Evolutionary conservation across 768 basidiomycete species (phyloP), one percentile per base, ranked within the genome.

Genomic region (Lyophyllum semitale): DNA sequence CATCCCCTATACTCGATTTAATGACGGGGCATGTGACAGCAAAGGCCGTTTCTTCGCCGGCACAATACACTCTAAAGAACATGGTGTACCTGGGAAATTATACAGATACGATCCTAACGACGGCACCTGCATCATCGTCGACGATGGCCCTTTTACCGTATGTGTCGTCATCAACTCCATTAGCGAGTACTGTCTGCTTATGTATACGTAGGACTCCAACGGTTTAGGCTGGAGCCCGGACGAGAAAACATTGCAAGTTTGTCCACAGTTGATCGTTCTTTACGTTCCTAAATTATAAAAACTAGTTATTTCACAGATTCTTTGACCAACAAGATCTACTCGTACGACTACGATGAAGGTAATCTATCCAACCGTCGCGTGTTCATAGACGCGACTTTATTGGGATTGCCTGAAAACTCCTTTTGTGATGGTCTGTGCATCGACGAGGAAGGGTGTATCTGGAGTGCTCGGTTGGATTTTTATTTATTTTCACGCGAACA

Each of bases 281-380:
- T 26, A 53, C 18, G 8, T 48, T 47, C 41, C 48, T 45, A 32
- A 59, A 43, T 38, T 44, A 57, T 47, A 43, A 46, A 40, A 42
- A n/a, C 59, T 12, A 88, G 87, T 67, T 88, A 87, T 70, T 87
- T 87, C 65, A 88, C 87, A 52, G 84, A 89, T 66, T 88, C 85
- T 1, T 68, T 81, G 51, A 71, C 70, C n/a, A 86, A 88, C 70
- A 73, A 76, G 59, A 89, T 89, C 58, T 83, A 85, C 58, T 83
- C 82, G 20, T 87, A 86, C 63, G 84, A 87, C 63, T 89, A 88
- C 60, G 72, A 79, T 18, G 72, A 80, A 44, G 87, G 85, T n/a
- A 69, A 73, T 13, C 61, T 87, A 35, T 73, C 76, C 40, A 84
- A 85, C 63, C 78, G 82, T 52, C 77, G 86, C 11, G 62, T 83